phyloP scores from a whole-genome alignment of 2,329 filamentous ascomycete species.

The Corniculantispora saksenae region DNA sequence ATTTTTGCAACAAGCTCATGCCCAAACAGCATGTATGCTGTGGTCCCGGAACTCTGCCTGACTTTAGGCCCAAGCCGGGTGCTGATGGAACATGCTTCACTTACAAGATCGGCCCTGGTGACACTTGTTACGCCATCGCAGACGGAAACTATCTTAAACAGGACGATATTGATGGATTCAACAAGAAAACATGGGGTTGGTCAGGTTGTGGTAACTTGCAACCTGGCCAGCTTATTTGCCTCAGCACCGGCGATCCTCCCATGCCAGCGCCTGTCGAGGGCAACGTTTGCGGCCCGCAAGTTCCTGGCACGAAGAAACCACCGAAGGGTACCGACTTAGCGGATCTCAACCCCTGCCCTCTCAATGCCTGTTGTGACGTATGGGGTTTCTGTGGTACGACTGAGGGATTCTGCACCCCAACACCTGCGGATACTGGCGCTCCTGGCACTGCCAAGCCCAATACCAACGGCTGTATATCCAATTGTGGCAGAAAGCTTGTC shows the following conservation, averaged over 20 bases:
- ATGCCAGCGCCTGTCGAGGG: constrained; percentile 30
- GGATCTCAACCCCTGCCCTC: constrained; percentile 46
- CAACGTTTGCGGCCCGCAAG: constrained; percentile 45
- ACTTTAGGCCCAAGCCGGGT: background rate
- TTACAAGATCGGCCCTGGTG: background rate
- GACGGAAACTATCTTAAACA: background rate
- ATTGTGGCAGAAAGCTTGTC: constrained; percentile 2
- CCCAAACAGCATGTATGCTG: background rate
- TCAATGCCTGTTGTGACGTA: constrained; percentile 44
- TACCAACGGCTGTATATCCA: background rate
- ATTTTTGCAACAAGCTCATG: background rate
- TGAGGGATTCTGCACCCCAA: constrained; percentile 40
- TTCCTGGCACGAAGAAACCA: background rate
- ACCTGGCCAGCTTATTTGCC: constrained; percentile 23
- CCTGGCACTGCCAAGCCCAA: constrained; percentile 27
- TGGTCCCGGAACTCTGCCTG: background rate
- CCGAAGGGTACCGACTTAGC: background rate
- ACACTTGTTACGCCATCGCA: background rate
- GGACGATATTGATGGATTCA: background rate
- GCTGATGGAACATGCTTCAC: background rate
- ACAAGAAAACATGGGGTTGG: constrained; percentile 30
- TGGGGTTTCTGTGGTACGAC: constrained; percentile 49
- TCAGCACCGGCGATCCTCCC: constrained; percentile 27
- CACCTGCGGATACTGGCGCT: constrained; percentile 27
- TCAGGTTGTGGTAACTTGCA: constrained; percentile 24